Base-by-base conservation (phyloP, 2,329 filamentous ascomycete species). In the Anthostomella pinea region DNA sequence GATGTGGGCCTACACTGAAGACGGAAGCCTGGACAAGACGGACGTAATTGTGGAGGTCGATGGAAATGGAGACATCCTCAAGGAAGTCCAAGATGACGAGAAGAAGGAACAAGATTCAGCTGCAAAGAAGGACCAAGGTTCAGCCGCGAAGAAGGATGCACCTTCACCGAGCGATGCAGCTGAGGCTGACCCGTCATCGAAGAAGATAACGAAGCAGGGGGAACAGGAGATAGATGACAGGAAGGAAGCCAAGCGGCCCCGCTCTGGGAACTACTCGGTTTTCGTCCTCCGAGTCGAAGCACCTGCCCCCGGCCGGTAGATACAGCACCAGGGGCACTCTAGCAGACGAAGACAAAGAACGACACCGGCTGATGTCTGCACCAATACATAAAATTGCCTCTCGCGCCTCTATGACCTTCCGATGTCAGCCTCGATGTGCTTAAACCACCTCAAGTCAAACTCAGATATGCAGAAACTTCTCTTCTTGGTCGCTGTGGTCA, bases 1-100 rank as follows among this genome's bases (percentile, higher is more conserved):
- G 26, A 83, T 97, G 77, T 94, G 86, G 84, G 69, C 70, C 3
- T 97, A 90, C 56, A 89, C 81, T 1, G 91, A 97, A 58, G 78
- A 82, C 46, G 76, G 75, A 3, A 75, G 65, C 37, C 58, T 80
- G 3, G 77, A 80, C 46, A 71, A 64, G 1, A 53, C 65, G 25
- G 75, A 80, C 30, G 68, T 76, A 2, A 64, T 80, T 1, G 74
- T 79, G 2, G 73, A 78, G 37, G 58, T 79, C 2, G 75, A 75
- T 29, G 64, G 56, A 0, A 46, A 74, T 5, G 73, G 74, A 0
- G 68, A 68, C 19, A 60, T 67, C 0, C 51, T 73, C 18, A 65
- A 67, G 49, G 58, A 60, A 39, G 45, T 67, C 16, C 60, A 63
- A 13, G 56, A 63, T 27, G 48, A 66, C 3, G 53, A 65, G 35